Base-by-base conservation (phyloP, 345 rosid genomes). In the Barbarea vulgaris region DNA sequence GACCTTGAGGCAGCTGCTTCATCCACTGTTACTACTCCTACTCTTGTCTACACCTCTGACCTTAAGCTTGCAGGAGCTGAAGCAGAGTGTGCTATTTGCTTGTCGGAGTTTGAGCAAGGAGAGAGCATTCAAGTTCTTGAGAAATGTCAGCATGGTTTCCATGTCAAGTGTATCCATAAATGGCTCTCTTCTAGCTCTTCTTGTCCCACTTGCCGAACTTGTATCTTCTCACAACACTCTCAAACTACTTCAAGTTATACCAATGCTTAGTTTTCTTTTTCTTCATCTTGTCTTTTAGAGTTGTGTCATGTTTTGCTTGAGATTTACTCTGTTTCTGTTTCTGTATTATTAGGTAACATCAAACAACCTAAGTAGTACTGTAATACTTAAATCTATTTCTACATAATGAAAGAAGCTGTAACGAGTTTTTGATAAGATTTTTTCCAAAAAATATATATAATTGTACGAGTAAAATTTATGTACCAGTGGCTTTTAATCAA, bases 21-120 rank as follows among this genome's bases (percentile, higher is more conserved):
- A 64, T 73, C 87, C 22, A 36, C 65, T 6, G 5, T 31, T n/a
- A 62, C 64, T 37, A 69, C 51, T 25, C 81, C 82, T 1, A 80
- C 79, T 2, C 37, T 77, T 77, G 82, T 80, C 50, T 89, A 84
- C 77, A 46, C 83, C 15, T 39, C 76, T 6, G 96, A 83, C 78
- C 60, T 83, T 54, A 81, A 85, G 64, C 81, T 87, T 17, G 84
- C 84, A 0, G 94, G 90, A 10, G 80, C 74, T 4, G 83, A 58
- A 62, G 83, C 82, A 30, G 97, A 90, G 74, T 92, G 97, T 64
- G 87, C 90, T 0, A 92, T 92, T 21, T 92, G 97, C 84, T 81
- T 92, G 83, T 76, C 81, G 2, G 96, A 88, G 64, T 92, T 88
- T 54, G 83, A 64, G 5, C 84, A 81, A 52, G 96, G 92, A 11